Evolutionary conservation across 2,329 filamentous ascomycete genomes (phyloP).

Genomic region (Hymenoscyphus scutula): DNA sequence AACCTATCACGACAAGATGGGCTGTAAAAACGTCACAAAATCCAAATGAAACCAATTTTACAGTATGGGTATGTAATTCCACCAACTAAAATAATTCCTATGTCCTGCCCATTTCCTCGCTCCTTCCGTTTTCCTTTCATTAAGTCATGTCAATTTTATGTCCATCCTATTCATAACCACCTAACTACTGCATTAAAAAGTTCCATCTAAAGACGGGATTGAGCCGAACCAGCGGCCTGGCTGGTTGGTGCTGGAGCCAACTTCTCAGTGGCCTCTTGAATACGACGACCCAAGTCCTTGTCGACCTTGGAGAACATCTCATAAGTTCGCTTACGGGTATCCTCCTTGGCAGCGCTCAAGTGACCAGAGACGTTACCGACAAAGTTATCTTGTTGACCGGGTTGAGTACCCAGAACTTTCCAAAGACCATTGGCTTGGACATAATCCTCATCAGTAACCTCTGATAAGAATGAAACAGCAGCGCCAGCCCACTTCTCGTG

Average conservation of each 20-base stretch:
- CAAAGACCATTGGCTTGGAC: slow-evolving; percentile 37
- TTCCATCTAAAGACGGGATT: slow-evolving; percentile 16
- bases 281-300: slow-evolving; percentile 49
- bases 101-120: neutral
- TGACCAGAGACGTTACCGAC: slow-evolving; percentile 58
- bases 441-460: slow-evolving; percentile 35
- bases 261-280: slow-evolving; percentile 52
- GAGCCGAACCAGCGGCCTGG: slow-evolving; percentile 21
- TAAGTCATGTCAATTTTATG: neutral
- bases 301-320: slow-evolving; percentile 60
- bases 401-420: slow-evolving; percentile 41
- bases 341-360: slow-evolving; percentile 50
- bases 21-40: neutral
- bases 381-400: slow-evolving; percentile 61
- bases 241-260: slow-evolving; percentile 26
- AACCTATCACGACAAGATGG: neutral
- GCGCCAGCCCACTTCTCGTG: slow-evolving; percentile 50
- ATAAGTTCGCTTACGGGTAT: slow-evolving; percentile 57
- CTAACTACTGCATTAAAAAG: neutral
- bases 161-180: neutral
- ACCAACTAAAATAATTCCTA: neutral
- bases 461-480: slow-evolving; percentile 45
- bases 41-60: neutral
- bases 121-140: neutral
- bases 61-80: neutral